Evolutionary conservation across 768 basidiomycete species (phyloP), one percentile per base, ranked within the genome.

Genomic region (Amylocystis lapponica): DNA sequence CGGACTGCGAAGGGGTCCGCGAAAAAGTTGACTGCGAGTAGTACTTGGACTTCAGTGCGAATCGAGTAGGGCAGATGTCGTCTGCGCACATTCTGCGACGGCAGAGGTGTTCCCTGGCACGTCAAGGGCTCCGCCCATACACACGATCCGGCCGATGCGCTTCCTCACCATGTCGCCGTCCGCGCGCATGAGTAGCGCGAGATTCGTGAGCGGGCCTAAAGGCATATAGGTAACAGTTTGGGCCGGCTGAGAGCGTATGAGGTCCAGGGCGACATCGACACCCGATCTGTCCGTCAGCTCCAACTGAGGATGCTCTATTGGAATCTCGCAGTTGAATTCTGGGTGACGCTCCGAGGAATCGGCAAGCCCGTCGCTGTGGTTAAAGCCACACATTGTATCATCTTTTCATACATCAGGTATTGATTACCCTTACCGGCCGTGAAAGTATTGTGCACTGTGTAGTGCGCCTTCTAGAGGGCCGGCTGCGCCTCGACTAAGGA

Each of bases 91-190:
- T 62, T 96, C 93, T 45, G 91, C 85, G 3, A 77, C 71, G 7
- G 90, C 79, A 20, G 72, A 78, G 0, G 82, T 85, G 52, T 95
- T 97, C 3, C 93, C 93, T 0, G 93, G 90, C 25, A 90, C 86
- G 50, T 94, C 90, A 19, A 97, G 60, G 2, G 91, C 86, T 12
- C 91, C 93, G n/a, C 93, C 93, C 91, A 97, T 95, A 59, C 81
- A 83, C 17, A 93, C 65, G 7, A 97, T 66, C n/a, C 81, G 74
- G 4, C 81, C 87, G 22, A 90, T 75, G 32, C 76, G 76, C 11
- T 73, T 62, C 7, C 64, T 63, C 23, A 92, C 67, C 10, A 73
- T 65, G 27, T 66, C 57, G 9, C 74, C 70, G 50, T 88, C 73
- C 32, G 67, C 53, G 6, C 71, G 73, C 59, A 87, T 66, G 46